Base-by-base conservation (phyloP, 2,329 filamentous ascomycete species). In the Exophiala alcalophila region DNA sequence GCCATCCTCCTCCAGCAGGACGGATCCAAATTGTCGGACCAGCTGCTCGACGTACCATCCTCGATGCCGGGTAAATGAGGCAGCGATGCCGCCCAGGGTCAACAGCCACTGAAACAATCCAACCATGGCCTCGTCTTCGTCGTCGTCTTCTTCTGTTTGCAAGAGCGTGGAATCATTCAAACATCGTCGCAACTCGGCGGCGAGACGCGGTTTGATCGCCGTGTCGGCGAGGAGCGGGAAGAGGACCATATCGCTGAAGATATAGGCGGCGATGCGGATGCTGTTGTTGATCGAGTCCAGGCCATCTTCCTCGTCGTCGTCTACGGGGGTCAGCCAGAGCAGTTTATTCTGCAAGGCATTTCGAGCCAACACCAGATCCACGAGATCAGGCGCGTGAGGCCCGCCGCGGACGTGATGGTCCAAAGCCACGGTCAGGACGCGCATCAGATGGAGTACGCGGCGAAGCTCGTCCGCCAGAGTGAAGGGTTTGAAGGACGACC, bases 31-130 rank as follows among this genome's bases (percentile, higher is more conserved):
- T n/a, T 25, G 4, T 21, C 32, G 14, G 6, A 28, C 37, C 18
- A 40, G 7, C 35, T 40, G 15, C 14, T 40, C 37, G 14, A 40
- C 23, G n/a, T 40, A 40, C 37, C 27, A 31, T 5, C 37, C 37
- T 7, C 37, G 27, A 30, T 40, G 27, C 12, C 37, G 24, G 4
- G 37, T 32, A 30, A 31, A 29, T 6, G 37, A 30, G 4, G 37
- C 37, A 11, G 37, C 37, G 25, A 40, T 32, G 10, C 27, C 37
- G 3, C 37, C 27, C 2, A 40, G 7, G 12, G 27, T 31, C 2
- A 40, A 28, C 5, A 30, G 12, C 37, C 37, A 40, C 7, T 25
- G 18, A 21, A 40, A 40, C 12, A 40, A 11, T 5, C 7, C 26
- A 4, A 29, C 24, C 8, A 29, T 19, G 4, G 28, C 27, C 1